A percentile compares a stretch with the other conserved stretches of the same genome.
Evolutionary conservation across 768 basidiomycete species (phyloP).

Genomic region (Lentinula raphanica): DNA sequence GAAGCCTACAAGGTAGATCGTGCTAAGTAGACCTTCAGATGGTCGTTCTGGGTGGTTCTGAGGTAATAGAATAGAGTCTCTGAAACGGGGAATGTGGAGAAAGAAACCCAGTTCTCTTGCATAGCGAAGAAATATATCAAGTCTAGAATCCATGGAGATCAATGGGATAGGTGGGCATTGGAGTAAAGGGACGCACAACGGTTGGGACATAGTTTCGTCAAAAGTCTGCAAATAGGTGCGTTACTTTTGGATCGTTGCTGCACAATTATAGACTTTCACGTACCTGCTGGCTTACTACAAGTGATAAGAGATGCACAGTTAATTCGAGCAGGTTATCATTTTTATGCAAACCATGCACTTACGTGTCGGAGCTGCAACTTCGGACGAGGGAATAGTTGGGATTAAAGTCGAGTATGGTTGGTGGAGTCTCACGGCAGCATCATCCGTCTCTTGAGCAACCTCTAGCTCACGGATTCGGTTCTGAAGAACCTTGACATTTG

Average conservation of each 20-base stretch:
- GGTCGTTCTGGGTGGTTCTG: slow-evolving; percentile 43
- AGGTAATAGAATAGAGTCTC: slow-evolving; percentile 39
- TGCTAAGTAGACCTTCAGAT: slow-evolving; percentile 44
- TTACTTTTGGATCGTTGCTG: background rate
- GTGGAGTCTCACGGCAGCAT: slow-evolving; percentile 10
- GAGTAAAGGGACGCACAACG: slow-evolving; percentile 33
- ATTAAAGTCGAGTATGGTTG: slow-evolving; percentile 16
- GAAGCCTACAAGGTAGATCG: slow-evolving; percentile 49
- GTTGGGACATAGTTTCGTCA: slow-evolving; percentile 15
- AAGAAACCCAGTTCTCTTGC: slow-evolving; percentile 63
- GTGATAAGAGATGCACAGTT: background rate
- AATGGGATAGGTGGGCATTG: slow-evolving; percentile 35
- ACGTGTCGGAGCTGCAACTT: too few species aligned
- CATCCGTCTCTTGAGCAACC: slow-evolving; percentile 17
- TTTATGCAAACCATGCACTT: background rate
- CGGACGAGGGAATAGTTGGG: too few species aligned
- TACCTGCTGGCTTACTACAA: background rate
- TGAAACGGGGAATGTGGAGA: slow-evolving; percentile 45
- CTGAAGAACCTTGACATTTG: slow-evolving; percentile 31
- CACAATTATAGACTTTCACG: too few species aligned
- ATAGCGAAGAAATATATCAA: slow-evolving; percentile 56
- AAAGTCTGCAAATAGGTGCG: background rate
- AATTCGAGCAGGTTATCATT: background rate
- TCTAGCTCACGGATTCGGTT: slow-evolving; percentile 33
- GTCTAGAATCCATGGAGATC: slow-evolving; percentile 40